Base-by-base conservation (phyloP, 208 protist species). In the Wallacemonas sp. region DNA sequence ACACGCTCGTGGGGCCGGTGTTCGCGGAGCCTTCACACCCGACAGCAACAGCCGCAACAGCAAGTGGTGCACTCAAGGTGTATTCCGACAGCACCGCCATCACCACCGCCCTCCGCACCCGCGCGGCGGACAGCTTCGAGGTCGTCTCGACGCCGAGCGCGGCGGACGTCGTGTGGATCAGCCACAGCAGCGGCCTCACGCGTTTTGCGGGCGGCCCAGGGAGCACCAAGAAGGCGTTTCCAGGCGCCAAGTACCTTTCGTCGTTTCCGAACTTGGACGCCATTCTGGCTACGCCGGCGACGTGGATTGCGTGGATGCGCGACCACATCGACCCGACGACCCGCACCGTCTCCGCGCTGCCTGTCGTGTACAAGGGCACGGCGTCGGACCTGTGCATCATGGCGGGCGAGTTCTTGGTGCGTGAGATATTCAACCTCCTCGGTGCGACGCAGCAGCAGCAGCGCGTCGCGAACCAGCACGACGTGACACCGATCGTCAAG, bases 151-250 rank as follows among this genome's bases (percentile, higher is more conserved):
- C 72, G 16, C 75, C 75, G 2, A 65, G 74, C 24, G 80, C 81
- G 49, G 80, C 80, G 30, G 65, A 80, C n/a, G 46, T 78, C 21
- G 52, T 86, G 47, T 86, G 80, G 80, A 71, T 86, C 60, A 55
- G 54, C 16, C 69, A 80, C 54, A 55, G 60, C 8, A 23, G 26
- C 5, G 47, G 14, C 21, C 47, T 55, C 19, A 55, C 47, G 47
- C 47, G 47, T 24, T 55, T 55, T 19, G 47, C 47, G 23, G 47
- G 47, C 3, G 47, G 47, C 11, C 47, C 47, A 12, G 47, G 47
- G 9, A 55, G 47, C 47, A 29, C 21, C 0, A 55, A 55, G 26
- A 17, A 24, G 4, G 47, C 47, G 9, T 55, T 55, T 17, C 47
- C 47, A 9, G 6, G 19, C 26, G 47, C 47, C 11, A 55, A 1